phyloP scores from a whole-genome alignment of 495 filamentous ascomycete genomes.

The Terfezia boudieri region DNA sequence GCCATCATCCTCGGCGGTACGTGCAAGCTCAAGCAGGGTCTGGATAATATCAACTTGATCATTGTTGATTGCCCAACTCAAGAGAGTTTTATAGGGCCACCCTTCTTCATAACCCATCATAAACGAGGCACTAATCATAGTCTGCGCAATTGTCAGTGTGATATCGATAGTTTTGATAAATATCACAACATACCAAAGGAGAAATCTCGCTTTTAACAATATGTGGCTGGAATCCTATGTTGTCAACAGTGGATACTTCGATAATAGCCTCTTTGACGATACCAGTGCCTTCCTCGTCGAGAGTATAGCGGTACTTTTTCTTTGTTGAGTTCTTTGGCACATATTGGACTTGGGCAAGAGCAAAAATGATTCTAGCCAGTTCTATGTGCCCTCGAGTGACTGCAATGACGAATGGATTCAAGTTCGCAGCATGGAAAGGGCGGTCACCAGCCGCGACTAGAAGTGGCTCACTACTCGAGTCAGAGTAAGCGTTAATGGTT shows the following conservation, averaged over 20 bases:
- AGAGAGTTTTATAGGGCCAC: background rate
- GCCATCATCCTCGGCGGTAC: background rate
- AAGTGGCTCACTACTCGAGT: too few species aligned
- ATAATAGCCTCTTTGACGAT: conserved; percentile 30
- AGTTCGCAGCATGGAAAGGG: too few species aligned
- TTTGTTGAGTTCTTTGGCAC: too few species aligned
- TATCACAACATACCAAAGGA: conserved; percentile 19
- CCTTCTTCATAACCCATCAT: background rate
- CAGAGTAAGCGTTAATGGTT: too few species aligned
- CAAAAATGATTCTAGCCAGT: background rate
- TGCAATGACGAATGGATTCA: background rate
- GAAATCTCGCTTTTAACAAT: conserved; percentile 36
- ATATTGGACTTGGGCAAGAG: background rate
- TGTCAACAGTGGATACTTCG: conserved; percentile 44
- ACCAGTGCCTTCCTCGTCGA: conserved; percentile 18
- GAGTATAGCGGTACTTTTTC: too few species aligned
- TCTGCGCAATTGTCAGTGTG: background rate
- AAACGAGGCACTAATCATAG: background rate
- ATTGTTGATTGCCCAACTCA: conserved; percentile 12
- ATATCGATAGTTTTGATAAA: too few species aligned
- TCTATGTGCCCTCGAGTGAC: background rate
- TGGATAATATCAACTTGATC: conserved; percentile 9
- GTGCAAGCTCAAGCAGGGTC: conserved; percentile 4
- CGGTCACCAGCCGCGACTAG: too few species aligned
- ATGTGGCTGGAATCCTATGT: conserved; percentile 39